Evolutionary conservation across 2,329 filamentous ascomycete genomes (phyloP).

Genomic region (Corniculantispora saksenae): DNA sequence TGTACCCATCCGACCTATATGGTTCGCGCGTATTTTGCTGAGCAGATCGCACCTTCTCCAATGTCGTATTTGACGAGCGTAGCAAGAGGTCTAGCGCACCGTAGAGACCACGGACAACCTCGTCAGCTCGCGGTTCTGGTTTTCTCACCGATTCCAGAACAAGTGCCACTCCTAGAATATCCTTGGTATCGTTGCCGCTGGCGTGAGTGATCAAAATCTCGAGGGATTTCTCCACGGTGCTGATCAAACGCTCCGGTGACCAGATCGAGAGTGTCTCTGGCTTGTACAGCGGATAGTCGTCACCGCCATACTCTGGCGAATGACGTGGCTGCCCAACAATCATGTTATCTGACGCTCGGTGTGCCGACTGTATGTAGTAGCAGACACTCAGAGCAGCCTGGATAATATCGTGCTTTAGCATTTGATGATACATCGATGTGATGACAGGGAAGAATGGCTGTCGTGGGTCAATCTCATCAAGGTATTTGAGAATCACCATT

Average conservation of each 20-base stretch:
- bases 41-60: constrained; percentile 35
- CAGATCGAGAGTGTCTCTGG: constrained; percentile 42
- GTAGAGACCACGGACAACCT: constrained; percentile 43
- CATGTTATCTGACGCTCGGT: constrained; percentile 29
- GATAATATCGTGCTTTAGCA: constrained; percentile 55
- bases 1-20: constrained; percentile 31
- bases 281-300: constrained; percentile 36
- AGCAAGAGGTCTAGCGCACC: constrained; percentile 47
- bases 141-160: constrained; percentile 49
- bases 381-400: constrained; percentile 58
- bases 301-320: constrained; percentile 34
- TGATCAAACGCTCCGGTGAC: constrained; percentile 43
- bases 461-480: constrained; percentile 54
- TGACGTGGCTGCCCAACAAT: constrained; percentile 34
- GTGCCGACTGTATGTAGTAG: constrained; percentile 50
- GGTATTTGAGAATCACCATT: constrained; percentile 56
- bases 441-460: constrained; percentile 49
- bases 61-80: constrained; percentile 44
- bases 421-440: constrained; percentile 53
- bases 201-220: constrained; percentile 48
- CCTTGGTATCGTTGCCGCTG: constrained; percentile 52
- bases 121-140: constrained; percentile 43
- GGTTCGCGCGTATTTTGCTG: constrained; percentile 22
- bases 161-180: constrained; percentile 50
- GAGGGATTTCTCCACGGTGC: constrained; percentile 49